phyloP scores from a whole-genome alignment of 1,284 basidiomycete genomes.

The Amylostereum areolatum region DNA sequence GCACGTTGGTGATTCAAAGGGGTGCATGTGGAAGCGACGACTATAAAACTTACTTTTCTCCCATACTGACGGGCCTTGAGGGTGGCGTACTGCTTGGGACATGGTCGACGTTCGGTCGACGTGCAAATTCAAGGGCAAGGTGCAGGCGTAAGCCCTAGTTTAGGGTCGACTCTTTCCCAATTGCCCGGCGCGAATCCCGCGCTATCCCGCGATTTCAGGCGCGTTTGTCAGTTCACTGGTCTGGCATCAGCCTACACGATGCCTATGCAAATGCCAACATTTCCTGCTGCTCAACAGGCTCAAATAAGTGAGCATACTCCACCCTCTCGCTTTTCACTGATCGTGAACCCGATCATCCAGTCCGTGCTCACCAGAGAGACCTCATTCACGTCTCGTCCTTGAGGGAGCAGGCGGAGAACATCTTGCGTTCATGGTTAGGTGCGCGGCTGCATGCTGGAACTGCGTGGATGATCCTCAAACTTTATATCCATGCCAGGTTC shows the following conservation, averaged over 20 bases:
- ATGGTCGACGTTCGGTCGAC: conserved; percentile 9
- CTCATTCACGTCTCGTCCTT: conserved; percentile 71
- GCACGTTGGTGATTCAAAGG: no score
- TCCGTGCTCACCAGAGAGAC: conserved; percentile 84
- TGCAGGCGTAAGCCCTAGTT: conserved; percentile 8
- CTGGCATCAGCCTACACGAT: conserved; percentile 19
- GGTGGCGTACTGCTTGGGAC: conserved; percentile 17
- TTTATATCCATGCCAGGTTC: conserved; percentile 50
- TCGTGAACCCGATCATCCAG: conserved; percentile 31
- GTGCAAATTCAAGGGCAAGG: conserved; percentile 7
- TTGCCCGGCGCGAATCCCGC: no score
- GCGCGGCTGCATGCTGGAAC: conserved; percentile 17
- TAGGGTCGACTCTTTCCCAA: conserved; percentile 10
- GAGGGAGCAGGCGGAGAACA: conserved; percentile 70
- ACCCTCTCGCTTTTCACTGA: neutral
- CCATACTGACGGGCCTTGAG: conserved; percentile 55
- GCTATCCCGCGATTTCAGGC: conserved; percentile 7
- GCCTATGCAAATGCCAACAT: conserved; percentile 30
- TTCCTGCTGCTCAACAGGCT: conserved; percentile 74
- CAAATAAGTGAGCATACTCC: conserved; percentile 64
- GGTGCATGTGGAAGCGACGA: neutral
- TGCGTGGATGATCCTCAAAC: neutral
- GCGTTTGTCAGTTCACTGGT: neutral
- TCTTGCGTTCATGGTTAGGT: conserved; percentile 78
- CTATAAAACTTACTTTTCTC: conserved; percentile 61